Percentiles rank a stretch among this genome's conserved stretches.
Conservation (phyloP, 768 basidiomycete species). For the Kwoniella sp. region DNA sequence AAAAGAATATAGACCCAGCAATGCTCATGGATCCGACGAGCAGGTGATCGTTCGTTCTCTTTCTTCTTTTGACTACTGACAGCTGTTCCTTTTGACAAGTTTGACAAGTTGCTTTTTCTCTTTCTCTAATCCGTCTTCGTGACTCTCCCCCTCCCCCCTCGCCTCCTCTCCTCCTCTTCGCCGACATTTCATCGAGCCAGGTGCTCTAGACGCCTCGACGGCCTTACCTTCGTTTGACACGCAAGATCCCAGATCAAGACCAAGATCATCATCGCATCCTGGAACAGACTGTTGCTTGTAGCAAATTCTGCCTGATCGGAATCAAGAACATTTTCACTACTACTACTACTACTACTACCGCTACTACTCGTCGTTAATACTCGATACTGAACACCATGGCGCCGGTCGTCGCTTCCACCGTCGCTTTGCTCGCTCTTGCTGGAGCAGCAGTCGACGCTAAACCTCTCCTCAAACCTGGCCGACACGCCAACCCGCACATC, state of each 20-base stretch:
- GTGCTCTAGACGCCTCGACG: constrained; percentile 52
- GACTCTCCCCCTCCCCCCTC: background rate
- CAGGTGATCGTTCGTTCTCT: background rate
- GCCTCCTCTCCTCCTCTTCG: constrained; percentile 15
- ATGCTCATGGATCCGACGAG: background rate
- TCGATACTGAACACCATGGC: constrained; percentile 35
- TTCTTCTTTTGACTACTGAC: background rate
- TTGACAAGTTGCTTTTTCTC: background rate
- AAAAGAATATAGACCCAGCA: background rate
- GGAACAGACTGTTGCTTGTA: background rate
- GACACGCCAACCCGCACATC: constrained; percentile 51
- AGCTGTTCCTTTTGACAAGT: background rate
- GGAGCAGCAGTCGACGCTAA: constrained; percentile 37
- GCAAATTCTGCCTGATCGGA: background rate
- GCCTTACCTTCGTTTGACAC: constrained; percentile 42
- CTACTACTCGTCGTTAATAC: background rate
- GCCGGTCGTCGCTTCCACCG: constrained; percentile 46
- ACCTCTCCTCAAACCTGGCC: constrained; percentile 45
- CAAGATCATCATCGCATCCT: background rate
- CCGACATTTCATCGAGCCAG: constrained; percentile 37
- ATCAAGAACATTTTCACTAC: background rate
- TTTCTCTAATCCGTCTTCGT: too few relatives aligned
- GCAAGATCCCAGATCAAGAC: background rate
- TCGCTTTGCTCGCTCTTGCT: constrained; percentile 35
- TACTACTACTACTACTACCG: background rate